Evolutionary conservation across 371 early-diverging fungal species (phyloP), one percentile per base, ranked within the genome.

Genomic region (Mucor mucedo): DNA sequence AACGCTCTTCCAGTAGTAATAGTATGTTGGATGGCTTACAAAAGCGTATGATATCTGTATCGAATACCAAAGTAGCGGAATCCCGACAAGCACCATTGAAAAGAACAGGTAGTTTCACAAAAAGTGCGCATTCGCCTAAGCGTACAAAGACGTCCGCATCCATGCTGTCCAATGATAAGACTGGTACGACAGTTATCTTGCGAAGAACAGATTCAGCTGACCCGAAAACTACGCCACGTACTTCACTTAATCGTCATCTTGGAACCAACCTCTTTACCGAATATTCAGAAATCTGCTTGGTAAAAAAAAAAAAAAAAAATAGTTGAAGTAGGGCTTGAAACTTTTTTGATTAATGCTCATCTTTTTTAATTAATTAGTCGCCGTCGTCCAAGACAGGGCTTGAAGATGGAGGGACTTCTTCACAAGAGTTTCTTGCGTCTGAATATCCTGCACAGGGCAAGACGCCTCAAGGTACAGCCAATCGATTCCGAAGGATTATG

Each of bases 91-190:
- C 21, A 21, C 21, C 21, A 21, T 21, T 21, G 21, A 71, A 63
- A 42, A 38, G 71, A 27, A 47, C 56, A 0, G 67, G 67, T 14
- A 60, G 66, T 16, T 71, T 71, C 33, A 60, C 59, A 16, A 60
- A 50, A 21, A 66, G 71, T 60, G 67, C 66, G 5, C 44, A 41
- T 29, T 53, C 63, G 5, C 57, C 67, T 4, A 55, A 58, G 32
- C 45, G 62, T 21, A 33, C 28, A 7, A 61, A 54, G 4, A 52
- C 52, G 29, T 38, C 39, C 32, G 47, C 38, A 1, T 57, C 62
- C 11, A 59, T 54, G 60, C 53, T 65, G 11, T 39, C 65, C 3
- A 44, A 59, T 10, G 62, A 55, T 54, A 55, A 44, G 13, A 54
- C 54, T 7, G 64, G 64, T 28, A 63, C 64, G 8, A 21, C 47